Evolutionary conservation across 2,329 filamentous ascomycete genomes (phyloP).

Genomic region (Penicillium paneum): DNA sequence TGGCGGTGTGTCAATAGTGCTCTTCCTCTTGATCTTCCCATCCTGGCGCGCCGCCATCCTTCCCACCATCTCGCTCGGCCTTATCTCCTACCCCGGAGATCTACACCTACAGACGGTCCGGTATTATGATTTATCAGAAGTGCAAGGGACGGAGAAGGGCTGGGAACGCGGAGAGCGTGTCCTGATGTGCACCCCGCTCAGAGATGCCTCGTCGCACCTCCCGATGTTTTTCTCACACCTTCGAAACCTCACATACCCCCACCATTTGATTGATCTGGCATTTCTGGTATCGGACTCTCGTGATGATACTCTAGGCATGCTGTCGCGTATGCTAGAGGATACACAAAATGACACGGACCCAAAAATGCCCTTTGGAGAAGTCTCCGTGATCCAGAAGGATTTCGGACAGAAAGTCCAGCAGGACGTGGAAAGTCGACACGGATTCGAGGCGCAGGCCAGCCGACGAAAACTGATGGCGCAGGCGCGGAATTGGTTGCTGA

Average conservation of each 20-base stretch:
- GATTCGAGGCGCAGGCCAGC: constrained; percentile 91
- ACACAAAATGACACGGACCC: constrained; percentile 78
- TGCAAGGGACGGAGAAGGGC: constrained; percentile 84
- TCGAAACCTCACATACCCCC: constrained; percentile 93
- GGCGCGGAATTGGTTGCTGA: constrained; percentile 93
- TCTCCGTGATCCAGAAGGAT: constrained; percentile 97
- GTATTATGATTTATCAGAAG: constrained; percentile 92
- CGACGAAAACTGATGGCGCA: constrained; percentile 97
- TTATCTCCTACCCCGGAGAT: constrained; percentile 64
- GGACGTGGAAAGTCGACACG: constrained; percentile 95
- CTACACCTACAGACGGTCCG: constrained; percentile 89
- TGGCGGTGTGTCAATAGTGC: constrained; percentile 55
- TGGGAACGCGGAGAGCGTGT: constrained; percentile 98
- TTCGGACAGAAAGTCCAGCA: constrained; percentile 98
- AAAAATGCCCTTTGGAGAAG: constrained; percentile 84
- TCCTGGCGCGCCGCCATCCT: constrained; percentile 65
- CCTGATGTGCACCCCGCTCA: constrained; percentile 85
- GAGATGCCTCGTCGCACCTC: constrained; percentile 87
- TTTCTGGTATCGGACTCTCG: constrained; percentile 98
- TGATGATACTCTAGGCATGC: constrained; percentile 75
- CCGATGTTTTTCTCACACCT: constrained; percentile 99
- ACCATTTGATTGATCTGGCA: constrained; percentile 91
- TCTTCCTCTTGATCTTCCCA: constrained; percentile 71
- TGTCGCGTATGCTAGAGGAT: constrained; percentile 71
- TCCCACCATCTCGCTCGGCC: constrained; percentile 63